phyloP scores from a whole-genome alignment of 140 eudicot genomes.

The Cichorium intybus region DNA sequence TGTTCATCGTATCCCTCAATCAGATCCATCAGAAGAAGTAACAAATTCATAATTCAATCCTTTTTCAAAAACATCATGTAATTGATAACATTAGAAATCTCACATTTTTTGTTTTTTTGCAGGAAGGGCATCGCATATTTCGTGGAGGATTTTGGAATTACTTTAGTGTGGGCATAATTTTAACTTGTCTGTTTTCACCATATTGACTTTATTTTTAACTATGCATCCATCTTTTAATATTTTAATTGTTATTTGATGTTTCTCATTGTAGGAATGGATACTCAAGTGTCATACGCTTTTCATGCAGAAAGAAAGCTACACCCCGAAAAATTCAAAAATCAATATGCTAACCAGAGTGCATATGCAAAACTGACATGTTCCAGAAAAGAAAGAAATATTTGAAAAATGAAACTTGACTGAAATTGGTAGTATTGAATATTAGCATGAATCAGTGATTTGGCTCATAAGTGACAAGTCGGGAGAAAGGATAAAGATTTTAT shows the following conservation, averaged over 20 bases:
- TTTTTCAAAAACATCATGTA: too few species aligned
- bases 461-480: too few species aligned
- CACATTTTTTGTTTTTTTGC: slow-evolving; percentile 16
- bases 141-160: slow-evolving; percentile 97
- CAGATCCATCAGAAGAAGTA: slow-evolving; percentile 60
- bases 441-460: too few species aligned
- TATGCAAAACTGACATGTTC: too few species aligned
- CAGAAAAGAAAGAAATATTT: too few species aligned
- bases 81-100: background rate
- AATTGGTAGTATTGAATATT: too few species aligned
- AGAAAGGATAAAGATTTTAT: too few species aligned
- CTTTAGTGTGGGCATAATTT: slow-evolving; percentile 73
- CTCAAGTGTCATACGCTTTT: slow-evolving; percentile 92
- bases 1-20: slow-evolving; percentile 47
- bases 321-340: too few species aligned
- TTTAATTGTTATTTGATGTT: background rate
- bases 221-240: slow-evolving; percentile 2
- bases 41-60: too few species aligned
- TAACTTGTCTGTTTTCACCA: background rate
- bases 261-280: slow-evolving; percentile 88
- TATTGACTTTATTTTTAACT: background rate
- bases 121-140: slow-evolving; percentile 78
- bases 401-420: too few species aligned
- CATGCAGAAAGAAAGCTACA: too few species aligned
- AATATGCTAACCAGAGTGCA: too few species aligned